phyloP scores from a whole-genome alignment of 495 filamentous ascomycete species.

The Penicillium alfredii region DNA sequence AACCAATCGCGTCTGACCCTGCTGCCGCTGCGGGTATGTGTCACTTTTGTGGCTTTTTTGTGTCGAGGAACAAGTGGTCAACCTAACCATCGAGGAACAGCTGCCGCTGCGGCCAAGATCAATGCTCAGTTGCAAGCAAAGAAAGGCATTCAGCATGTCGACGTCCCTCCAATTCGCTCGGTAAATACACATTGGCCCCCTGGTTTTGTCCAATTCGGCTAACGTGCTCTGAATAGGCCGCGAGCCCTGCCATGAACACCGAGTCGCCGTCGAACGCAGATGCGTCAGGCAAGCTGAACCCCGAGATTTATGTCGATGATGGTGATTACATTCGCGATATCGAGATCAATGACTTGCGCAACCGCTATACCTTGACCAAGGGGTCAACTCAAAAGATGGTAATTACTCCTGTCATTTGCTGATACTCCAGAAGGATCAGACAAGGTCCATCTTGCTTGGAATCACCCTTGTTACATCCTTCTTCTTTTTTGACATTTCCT shows the following conservation, averaged over 20 bases:
- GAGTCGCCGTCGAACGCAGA: conserved; percentile 44
- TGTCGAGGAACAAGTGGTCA: conserved; percentile 3
- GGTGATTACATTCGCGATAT: conserved; percentile 98
- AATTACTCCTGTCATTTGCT: conserved; percentile 77
- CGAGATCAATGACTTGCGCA: conserved; percentile 95
- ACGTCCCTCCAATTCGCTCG: conserved; percentile 80
- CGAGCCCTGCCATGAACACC: conserved; percentile 43
- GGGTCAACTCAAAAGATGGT: conserved; percentile 98
- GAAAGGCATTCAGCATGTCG: conserved; percentile 89
- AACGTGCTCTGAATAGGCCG: conserved; percentile 31
- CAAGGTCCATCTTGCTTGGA: conserved; percentile 18
- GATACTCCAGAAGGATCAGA: conserved; percentile 58
- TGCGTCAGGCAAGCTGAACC: conserved; percentile 58
- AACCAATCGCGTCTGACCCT: conserved; percentile 53
- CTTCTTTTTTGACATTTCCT: conserved; percentile 29
- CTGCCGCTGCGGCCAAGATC: conserved; percentile 88
- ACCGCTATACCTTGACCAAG: conserved; percentile 96
- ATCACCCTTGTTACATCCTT: conserved; percentile 32
- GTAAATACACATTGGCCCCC: conserved; percentile 29
- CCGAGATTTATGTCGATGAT: conserved; percentile 88
- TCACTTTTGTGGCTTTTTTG: neutral
- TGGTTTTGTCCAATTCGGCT: neutral
- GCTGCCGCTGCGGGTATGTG: conserved; percentile 78
- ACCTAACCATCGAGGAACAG: conserved; percentile 41
- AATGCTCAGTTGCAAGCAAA: conserved; percentile 89